Base-by-base conservation (phyloP, 83 land plant species). In the Thuja plicata region DNA sequence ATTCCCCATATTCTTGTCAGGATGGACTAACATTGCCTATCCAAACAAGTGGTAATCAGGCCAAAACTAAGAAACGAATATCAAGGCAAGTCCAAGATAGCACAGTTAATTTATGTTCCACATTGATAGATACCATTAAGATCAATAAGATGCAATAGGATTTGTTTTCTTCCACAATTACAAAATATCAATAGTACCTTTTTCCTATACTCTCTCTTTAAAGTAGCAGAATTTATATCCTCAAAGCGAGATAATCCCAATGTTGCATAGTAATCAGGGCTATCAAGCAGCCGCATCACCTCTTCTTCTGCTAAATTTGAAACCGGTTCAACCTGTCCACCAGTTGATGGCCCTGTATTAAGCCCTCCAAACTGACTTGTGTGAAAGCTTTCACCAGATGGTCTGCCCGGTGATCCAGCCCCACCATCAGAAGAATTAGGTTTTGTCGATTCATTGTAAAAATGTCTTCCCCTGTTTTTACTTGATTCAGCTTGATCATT, bases 1-100 rank as follows among this genome's bases (percentile, higher is more conserved):
- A 91, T 93, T 98, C 89, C 99, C 99, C 92, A 96, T 94, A 85
- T 98, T 98, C 88, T 98, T 98, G 90, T 98, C 99, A 84, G 99
- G 99, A 92, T 98, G 99, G 21, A 98, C 98, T 86, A 98, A 93
- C 95, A 98, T 92, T 87, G 96, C 99, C 99, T 98, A 90, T 41
- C 45, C 9, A n/a, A 90, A 85, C 30, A 10, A 80, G 30, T 41
- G 30, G 7, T 21, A 41, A 21, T 37, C 8, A 40, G 21, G 8
- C 11, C 3, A 41, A 41, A 40, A 43, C 30, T 41, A 80, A 41
- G 84, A 6, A 41, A 80, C 10, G 30, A 80, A 40, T 41, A 24
- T 41, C 24, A 40, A 27, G n/a, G 8, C 73, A 66, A 54, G 57
- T 16, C 57, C 19, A 54, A 27, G 73, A 8, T 66, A 24, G 30